Percentiles rank a stretch among this genome's conserved stretches.
Conservation (phyloP, 768 basidiomycete genomes). For the Tulasnella sp. region DNA sequence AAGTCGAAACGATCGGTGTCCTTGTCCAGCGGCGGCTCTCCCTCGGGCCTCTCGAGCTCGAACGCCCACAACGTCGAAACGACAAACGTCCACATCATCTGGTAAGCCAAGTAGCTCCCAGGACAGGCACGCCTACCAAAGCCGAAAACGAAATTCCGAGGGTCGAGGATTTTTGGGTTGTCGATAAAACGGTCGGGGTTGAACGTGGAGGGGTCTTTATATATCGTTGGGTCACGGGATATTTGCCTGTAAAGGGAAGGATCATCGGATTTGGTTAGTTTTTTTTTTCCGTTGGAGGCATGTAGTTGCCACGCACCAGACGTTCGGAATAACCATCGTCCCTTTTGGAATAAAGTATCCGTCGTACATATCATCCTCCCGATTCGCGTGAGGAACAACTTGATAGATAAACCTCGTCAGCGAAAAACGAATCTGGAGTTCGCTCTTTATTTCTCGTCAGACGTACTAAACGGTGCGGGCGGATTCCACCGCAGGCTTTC, state of each 20-base stretch:
- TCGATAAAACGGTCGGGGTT: no score
- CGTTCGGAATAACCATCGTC: background rate
- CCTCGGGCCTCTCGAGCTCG: background rate
- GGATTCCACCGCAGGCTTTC: background rate
- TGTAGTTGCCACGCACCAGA: background rate
- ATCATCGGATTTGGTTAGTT: no score
- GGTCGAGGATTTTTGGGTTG: no score
- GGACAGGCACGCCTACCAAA: slow-evolving; percentile 7
- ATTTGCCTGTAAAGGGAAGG: no score
- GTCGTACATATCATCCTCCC: background rate
- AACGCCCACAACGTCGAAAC: background rate
- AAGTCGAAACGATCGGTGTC: no score
- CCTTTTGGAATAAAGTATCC: background rate
- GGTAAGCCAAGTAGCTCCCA: background rate
- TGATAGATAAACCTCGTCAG: background rate
- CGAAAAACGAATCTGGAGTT: no score
- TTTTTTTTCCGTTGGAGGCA: no score
- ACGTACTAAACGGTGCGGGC: background rate
- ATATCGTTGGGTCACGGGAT: no score
- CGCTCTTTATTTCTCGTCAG: no score
- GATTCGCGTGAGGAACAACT: background rate
- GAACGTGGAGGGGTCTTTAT: no score
- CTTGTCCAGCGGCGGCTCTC: no score
- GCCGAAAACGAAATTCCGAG: background rate
- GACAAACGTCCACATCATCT: background rate